phyloP scores from a whole-genome alignment of 1,139 yeast species.

The Taiozyma onychis region DNA sequence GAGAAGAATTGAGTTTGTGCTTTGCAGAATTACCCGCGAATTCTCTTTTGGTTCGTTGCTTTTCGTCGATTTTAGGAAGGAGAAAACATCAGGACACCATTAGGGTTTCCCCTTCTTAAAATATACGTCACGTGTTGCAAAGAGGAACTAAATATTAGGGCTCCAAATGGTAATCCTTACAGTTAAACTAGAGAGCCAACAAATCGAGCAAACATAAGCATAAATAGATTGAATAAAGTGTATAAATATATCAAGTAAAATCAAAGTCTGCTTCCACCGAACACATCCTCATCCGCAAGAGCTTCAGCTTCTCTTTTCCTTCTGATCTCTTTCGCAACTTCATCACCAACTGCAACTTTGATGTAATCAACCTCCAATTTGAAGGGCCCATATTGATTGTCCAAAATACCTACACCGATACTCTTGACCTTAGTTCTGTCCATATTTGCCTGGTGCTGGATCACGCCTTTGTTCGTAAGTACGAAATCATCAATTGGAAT shows the following conservation, averaged over 20 bases:
- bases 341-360: constrained; percentile 57
- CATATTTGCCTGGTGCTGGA: constrained; percentile 63
- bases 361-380: constrained; percentile 67
- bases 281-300: background rate
- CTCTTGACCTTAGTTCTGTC: constrained; percentile 65
- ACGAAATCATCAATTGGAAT: constrained; percentile 76
- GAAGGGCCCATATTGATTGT: constrained; percentile 75
- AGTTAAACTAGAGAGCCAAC: too few relatives aligned
- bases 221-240: constrained; percentile 2
- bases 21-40: too few relatives aligned
- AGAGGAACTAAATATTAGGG: constrained; percentile 1
- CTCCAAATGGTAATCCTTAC: background rate
- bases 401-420: constrained; percentile 74
- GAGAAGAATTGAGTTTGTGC: too few relatives aligned
- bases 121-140: too few relatives aligned
- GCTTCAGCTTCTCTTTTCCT: constrained; percentile 11
- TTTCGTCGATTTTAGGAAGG: background rate
- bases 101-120: background rate
- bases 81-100: constrained; percentile 1
- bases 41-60: background rate
- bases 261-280: background rate
- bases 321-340: constrained; percentile 33
- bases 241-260: background rate
- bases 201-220: background rate
- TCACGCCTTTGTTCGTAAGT: constrained; percentile 76